Conservation (phyloP, 2,329 filamentous ascomycete species). For the Talaromyces sp. region DNA sequence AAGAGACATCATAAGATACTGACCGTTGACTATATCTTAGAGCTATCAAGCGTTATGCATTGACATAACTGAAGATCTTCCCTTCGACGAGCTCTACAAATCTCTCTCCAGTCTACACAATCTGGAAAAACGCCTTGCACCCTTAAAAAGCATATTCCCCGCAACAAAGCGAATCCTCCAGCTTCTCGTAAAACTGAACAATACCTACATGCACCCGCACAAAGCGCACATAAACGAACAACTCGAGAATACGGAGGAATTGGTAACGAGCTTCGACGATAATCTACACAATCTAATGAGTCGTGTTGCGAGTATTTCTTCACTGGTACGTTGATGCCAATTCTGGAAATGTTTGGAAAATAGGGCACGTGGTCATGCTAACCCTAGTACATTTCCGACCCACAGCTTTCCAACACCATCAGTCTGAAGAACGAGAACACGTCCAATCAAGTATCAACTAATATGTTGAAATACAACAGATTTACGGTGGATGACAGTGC, state of each 20-base stretch:
- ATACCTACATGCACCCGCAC: neutral
- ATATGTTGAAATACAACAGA: neutral
- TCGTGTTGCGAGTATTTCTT: neutral
- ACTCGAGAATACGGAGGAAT: neutral
- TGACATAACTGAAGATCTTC: neutral
- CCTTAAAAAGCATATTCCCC: neutral
- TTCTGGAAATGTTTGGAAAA: neutral
- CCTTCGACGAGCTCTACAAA: neutral
- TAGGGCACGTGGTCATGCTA: neutral
- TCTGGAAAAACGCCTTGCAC: neutral
- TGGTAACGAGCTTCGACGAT: neutral
- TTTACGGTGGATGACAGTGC: constrained; percentile 25
- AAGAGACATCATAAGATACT: neutral
- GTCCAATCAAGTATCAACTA: constrained; percentile 4
- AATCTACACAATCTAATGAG: neutral
- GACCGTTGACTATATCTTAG: neutral
- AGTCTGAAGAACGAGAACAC: constrained; percentile 16
- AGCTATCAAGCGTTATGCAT: neutral
- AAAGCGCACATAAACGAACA: neutral
- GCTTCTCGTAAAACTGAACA: neutral
- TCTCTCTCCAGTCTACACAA: neutral
- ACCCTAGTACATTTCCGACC: neutral
- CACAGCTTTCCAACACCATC: neutral
- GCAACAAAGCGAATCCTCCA: neutral
- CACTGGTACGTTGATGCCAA: neutral